A percentile compares a stretch with the other conserved stretches of the same genome.
phyloP scores from a whole-genome alignment of 345 rosid species.

The Erodium maritimum region DNA sequence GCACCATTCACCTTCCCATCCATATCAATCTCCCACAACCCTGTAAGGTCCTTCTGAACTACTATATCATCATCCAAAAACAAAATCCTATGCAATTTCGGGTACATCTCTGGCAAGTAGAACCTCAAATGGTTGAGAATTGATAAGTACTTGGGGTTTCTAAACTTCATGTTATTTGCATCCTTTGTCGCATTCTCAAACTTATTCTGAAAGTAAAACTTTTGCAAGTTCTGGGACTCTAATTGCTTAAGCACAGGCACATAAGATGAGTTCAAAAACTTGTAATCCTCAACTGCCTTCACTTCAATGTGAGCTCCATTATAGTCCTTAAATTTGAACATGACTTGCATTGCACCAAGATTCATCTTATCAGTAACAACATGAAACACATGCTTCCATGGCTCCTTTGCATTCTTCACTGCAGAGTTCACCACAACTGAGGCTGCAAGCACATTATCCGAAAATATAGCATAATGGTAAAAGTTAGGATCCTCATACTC shows the following conservation, averaged over 20 bases:
- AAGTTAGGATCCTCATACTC: slow-evolving; percentile 80
- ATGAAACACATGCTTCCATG: slow-evolving; percentile 85
- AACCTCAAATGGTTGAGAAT: slow-evolving; percentile 91
- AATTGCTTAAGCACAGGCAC: slow-evolving; percentile 84
- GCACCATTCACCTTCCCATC: slow-evolving; percentile 98
- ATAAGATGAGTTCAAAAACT: slow-evolving; percentile 83
- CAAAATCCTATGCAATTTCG: slow-evolving; percentile 70
- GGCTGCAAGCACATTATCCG: slow-evolving; percentile 86
- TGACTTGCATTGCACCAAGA: slow-evolving; percentile 97
- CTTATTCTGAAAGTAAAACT: slow-evolving; percentile 88
- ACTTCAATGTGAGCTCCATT: slow-evolving; percentile 91
- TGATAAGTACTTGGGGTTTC: slow-evolving; percentile 91
- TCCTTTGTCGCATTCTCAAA: slow-evolving; percentile 90
- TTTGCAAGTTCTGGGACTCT: slow-evolving; percentile 82
- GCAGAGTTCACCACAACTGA: slow-evolving; percentile 98
- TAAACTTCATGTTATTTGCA: slow-evolving; percentile 87
- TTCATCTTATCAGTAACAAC: slow-evolving; percentile 99
- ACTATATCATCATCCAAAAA: slow-evolving; percentile 94
- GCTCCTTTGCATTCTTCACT: slow-evolving; percentile 84
- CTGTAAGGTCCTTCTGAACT: slow-evolving; percentile 92
- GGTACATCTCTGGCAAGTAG: slow-evolving; percentile 93
- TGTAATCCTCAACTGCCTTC: slow-evolving; percentile 91
- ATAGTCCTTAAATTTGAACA: slow-evolving; percentile 84
- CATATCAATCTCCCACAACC: slow-evolving; percentile 93
- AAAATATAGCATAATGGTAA: slow-evolving; percentile 84